Evolutionary conservation across 306 rosid genomes (phyloP).

Genomic region (Abrus precatorius): DNA sequence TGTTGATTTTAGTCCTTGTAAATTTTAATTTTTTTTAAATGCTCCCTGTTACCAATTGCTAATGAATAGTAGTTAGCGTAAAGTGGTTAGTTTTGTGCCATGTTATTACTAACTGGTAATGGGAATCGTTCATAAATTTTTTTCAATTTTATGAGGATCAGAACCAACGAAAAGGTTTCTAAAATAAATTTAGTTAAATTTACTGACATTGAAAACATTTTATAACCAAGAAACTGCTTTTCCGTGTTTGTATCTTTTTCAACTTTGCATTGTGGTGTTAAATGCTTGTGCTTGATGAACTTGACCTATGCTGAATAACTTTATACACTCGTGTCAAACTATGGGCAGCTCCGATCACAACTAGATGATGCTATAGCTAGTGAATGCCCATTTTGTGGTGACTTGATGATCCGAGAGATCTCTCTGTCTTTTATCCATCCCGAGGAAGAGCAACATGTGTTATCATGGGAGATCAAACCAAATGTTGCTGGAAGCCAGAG

Average conservation of each 20-base stretch:
- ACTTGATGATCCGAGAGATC: constrained; percentile 91
- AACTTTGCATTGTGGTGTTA: constrained; percentile 5
- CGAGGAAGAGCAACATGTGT: constrained; percentile 73
- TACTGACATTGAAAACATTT: no score
- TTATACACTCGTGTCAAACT: constrained; percentile 22
- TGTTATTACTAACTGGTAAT: no score
- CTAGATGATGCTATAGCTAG: constrained; percentile 94
- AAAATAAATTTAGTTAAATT: no score
- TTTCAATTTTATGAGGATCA: no score
- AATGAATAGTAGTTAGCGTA: no score
- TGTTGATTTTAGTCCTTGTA: no score
- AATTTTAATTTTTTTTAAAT: no score
- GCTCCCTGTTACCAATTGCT: no score
- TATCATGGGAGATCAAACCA: constrained; percentile 86
- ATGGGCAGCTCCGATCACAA: constrained; percentile 86
- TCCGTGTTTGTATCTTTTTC: not conserved
- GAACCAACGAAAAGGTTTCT: no score
- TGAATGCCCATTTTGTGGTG: constrained; percentile 97
- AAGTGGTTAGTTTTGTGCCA: no score
- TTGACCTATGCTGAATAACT: constrained; percentile 28
- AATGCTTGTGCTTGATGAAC: constrained; percentile 24
- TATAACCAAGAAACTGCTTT: not conserved
- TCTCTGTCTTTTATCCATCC: constrained; percentile 78
- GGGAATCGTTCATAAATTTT: no score
- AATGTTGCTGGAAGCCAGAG: constrained; percentile 77